Evolutionary conservation across 2,329 filamentous ascomycete genomes (phyloP), one percentile per base, ranked within the genome.

Genomic region (Colletotrichum abscissum): DNA sequence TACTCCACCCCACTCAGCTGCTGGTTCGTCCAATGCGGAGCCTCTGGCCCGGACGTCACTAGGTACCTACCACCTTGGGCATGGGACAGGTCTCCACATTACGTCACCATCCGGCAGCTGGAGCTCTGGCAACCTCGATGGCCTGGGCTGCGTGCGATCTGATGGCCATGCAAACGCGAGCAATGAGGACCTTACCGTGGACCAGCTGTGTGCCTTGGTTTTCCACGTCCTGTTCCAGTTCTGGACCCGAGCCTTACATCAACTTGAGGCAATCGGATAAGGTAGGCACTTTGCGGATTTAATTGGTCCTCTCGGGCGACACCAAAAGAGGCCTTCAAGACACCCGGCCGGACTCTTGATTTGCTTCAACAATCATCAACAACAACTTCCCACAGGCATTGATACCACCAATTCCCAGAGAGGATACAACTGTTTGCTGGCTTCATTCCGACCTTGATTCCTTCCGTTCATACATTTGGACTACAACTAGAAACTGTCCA

Each of bases 81-180:
- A 52, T 30, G 70, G 67, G 67, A 26, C 1, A 62, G 24, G 62
- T 71, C 71, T 66, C 60, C 60, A 71, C 38, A 66, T 62, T 66
- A 73, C 71, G 71, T 73, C 71, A 73, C 67, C 33, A 57, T 4
- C 65, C 56, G 28, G 62, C 14, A 71, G 67, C 70, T 60, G 26
- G 14, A 73, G 71, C 71, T 73, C 30, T 56, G 58, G 55, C 55
- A 58, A 42, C 33, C 35, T 64, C 30, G n/a, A 64, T 26, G 62
- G 16, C 16, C 16, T 35, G 28, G 55, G 14, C 26, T 35, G 28
- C 28, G 14, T n/a, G 16, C 26, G 28, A 30, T 30, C 55, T 26
- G 14, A 24, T 26, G n/a, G 46, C 52, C n/a, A 9, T 12, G 62
- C 16, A 24, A 30, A 54, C 28, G 46, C 11, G 38, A 42, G 14